A percentile compares a stretch with the other conserved stretches of the same genome.
These are phyloP conservation scores for Diddensiella santjacobensis DNA, from an alignment of 805 yeast species.

Conservation along the genomic window DNA sequence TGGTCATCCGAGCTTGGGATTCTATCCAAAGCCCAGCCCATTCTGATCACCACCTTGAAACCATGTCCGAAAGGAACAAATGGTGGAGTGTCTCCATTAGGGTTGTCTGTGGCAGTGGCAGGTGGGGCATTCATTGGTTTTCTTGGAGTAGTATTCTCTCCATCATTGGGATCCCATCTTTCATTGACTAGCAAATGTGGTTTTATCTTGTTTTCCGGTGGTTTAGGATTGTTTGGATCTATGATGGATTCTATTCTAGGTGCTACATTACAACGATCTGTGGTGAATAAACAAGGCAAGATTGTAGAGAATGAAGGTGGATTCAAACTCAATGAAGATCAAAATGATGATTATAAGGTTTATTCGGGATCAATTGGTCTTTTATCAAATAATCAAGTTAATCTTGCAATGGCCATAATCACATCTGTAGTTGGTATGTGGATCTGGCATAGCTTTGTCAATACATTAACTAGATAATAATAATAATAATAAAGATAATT, in stretches of 20 bases:
- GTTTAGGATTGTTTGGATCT: constrained; percentile 38
- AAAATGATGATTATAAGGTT: constrained; percentile 20
- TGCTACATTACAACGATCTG: constrained; percentile 39
- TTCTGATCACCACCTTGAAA: constrained; percentile 39
- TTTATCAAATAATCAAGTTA: constrained; percentile 41
- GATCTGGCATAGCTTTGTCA: constrained; percentile 17
- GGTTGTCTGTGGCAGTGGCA: constrained; percentile 35
- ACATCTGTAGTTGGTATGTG: constrained; percentile 32
- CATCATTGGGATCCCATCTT: constrained; percentile 21
- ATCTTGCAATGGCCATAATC: constrained; percentile 34
- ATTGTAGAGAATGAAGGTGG: constrained; percentile 36
- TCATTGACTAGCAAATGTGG: constrained; percentile 13
- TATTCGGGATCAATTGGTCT: constrained; percentile 35
- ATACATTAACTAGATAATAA: too few relatives aligned
- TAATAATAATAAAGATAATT: not conserved
- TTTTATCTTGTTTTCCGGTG: constrained; percentile 30
- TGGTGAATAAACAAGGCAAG: constrained; percentile 34
- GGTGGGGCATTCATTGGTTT: constrained; percentile 38
- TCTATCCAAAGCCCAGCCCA: constrained; percentile 36
- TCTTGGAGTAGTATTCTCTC: constrained; percentile 28
- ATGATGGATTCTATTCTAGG: constrained; percentile 43
- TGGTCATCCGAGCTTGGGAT: constrained; percentile 49
- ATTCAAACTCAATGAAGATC: constrained; percentile 16
- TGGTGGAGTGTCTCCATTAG: constrained; percentile 42
- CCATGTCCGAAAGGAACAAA: constrained; percentile 46